These are phyloP conservation scores for Blastobotrys americana DNA, from an alignment of 805 yeast genomes.

Conservation along the genomic window DNA sequence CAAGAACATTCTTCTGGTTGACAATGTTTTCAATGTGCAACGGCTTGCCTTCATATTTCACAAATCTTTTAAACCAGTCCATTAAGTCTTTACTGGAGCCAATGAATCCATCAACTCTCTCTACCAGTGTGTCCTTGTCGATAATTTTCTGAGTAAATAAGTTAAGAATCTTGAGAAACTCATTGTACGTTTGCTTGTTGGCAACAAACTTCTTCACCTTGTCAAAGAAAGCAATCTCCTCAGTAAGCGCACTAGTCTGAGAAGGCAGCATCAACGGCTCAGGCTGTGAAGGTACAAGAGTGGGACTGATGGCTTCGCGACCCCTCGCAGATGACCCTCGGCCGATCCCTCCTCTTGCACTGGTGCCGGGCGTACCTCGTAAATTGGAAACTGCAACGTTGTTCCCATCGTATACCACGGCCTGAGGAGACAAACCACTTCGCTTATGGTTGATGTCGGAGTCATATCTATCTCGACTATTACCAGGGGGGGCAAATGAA, in stretches of 20 bases:
- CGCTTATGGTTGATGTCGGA: conserved; percentile 10
- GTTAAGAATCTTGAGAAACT: conserved; percentile 81
- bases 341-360: conserved; percentile 5
- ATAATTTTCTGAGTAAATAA: conserved; percentile 86
- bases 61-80: conserved; percentile 88
- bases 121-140: conserved; percentile 73
- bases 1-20: conserved; percentile 85
- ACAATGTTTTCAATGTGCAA: conserved; percentile 78
- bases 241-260: conserved; percentile 54
- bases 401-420: conserved; percentile 6
- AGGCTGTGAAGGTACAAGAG: conserved; percentile 77
- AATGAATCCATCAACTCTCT: conserved; percentile 75
- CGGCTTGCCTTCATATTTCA: conserved; percentile 81
- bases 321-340: conserved; percentile 7
- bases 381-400: conserved; percentile 18
- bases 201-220: conserved; percentile 83
- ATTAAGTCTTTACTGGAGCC: conserved; percentile 74
- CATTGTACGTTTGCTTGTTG: conserved; percentile 84
- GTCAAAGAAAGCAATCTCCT: conserved; percentile 87
- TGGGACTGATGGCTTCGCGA: conserved; percentile 38
- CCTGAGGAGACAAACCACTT: too few species aligned
- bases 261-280: conserved; percentile 60
- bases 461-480: conserved; percentile 25
- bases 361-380: conserved; percentile 17
- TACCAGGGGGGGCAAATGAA: conserved; percentile 63